These are phyloP conservation scores for Psilocybe subaeruginosa DNA, from an alignment of 768 basidiomycete genomes.

Conservation along the genomic window DNA sequence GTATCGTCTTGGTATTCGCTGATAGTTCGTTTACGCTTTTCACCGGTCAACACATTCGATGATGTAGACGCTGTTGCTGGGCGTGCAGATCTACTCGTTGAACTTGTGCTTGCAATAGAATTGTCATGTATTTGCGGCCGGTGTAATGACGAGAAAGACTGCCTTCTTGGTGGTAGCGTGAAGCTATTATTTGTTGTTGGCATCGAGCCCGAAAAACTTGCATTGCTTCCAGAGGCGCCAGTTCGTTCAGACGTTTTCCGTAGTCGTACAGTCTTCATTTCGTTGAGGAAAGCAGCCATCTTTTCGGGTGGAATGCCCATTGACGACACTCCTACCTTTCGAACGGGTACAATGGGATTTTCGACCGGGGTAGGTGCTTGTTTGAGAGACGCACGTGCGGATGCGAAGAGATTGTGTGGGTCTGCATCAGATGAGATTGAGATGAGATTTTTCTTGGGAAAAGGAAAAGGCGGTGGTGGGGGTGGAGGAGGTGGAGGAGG, in stretches of 20 bases:
- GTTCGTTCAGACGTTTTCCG: conserved; percentile 38
- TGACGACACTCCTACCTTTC: conserved; percentile 62
- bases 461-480: conserved; percentile 47
- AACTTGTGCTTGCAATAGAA: background rate
- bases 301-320: conserved; percentile 79
- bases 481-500: conserved; percentile 39
- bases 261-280: conserved; percentile 77
- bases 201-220: background rate
- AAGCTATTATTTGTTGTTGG: conserved; percentile 4
- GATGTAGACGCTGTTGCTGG: conserved; percentile 8
- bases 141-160: background rate
- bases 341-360: conserved; percentile 54
- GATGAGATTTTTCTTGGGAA: conserved; percentile 31
- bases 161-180: background rate
- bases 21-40: conserved; percentile 39
- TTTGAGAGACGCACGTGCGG: conserved; percentile 70
- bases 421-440: conserved; percentile 31
- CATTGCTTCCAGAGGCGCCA: background rate
- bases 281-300: conserved; percentile 80
- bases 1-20: conserved; percentile 30
- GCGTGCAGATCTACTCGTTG: conserved; percentile 3
- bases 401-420: conserved; percentile 48
- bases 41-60: conserved; percentile 21
- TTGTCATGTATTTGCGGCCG: background rate
- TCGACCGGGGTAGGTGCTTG: conserved; percentile 59